phyloP scores from a whole-genome alignment of 768 basidiomycete species.

The Pleurotus djamor region DNA sequence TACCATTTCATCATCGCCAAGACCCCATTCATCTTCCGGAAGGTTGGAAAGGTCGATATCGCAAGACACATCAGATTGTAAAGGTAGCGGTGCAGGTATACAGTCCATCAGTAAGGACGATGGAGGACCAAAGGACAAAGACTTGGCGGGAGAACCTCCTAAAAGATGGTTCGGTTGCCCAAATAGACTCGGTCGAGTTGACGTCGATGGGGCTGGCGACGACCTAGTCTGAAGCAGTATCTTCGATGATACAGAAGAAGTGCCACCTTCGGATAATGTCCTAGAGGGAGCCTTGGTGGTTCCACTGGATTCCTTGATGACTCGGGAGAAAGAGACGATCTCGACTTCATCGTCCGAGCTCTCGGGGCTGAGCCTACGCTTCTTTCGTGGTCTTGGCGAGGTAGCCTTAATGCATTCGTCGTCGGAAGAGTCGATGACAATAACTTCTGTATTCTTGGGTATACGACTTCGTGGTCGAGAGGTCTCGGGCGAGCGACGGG shows the following conservation, averaged over 20 bases:
- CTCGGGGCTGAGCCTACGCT: slow-evolving; percentile 17
- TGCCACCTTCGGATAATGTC: not conserved
- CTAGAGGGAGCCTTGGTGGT: not conserved
- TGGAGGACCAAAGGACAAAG: slow-evolving; percentile 11
- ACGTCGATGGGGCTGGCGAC: slow-evolving; percentile 3
- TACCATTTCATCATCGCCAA: slow-evolving; percentile 46
- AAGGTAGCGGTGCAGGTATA: not conserved
- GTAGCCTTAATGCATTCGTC: slow-evolving; percentile 26
- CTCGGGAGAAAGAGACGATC: slow-evolving; percentile 21
- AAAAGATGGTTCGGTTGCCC: not conserved
- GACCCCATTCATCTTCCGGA: slow-evolving; percentile 59
- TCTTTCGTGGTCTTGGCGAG: slow-evolving; percentile 10
- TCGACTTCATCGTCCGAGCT: slow-evolving; percentile 31
- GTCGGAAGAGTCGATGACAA: slow-evolving; percentile 64
- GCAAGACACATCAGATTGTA: slow-evolving; percentile 10
- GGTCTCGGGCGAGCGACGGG: no score
- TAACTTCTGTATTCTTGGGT: slow-evolving; percentile 33
- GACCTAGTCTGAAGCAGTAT: slow-evolving; percentile 12
- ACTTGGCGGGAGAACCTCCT: not conserved
- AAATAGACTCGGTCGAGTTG: not conserved
- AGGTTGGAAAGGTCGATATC: slow-evolving; percentile 26
- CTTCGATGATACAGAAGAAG: slow-evolving; percentile 16
- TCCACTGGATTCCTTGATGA: not conserved
- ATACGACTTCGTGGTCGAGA: no score
- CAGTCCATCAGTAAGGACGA: slow-evolving; percentile 1